These are phyloP conservation scores for Smittium culicis DNA, from an alignment of 371 early-diverging fungal species.

Conservation along the genomic window DNA sequence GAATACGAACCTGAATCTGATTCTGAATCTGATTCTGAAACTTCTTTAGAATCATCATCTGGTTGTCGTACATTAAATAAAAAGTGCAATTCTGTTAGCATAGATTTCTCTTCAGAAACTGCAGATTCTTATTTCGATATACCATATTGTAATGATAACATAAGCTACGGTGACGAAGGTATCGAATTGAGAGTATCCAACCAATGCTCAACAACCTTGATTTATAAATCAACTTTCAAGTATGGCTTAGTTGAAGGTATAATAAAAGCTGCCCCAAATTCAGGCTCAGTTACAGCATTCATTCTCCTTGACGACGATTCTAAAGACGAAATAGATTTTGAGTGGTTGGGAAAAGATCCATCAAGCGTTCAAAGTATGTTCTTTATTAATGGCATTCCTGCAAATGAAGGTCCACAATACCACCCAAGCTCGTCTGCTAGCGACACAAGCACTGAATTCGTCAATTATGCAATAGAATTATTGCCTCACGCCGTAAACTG, in stretches of 20 bases:
- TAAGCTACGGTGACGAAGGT: slow-evolving; percentile 11
- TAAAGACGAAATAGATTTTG: slow-evolving; percentile 60
- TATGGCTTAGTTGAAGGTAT: slow-evolving; percentile 24
- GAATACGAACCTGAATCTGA: too few species aligned
- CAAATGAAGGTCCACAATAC: slow-evolving; percentile 31
- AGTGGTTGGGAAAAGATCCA: slow-evolving; percentile 42
- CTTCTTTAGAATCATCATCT: too few species aligned
- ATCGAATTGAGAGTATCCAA: slow-evolving; percentile 19
- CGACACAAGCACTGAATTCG: slow-evolving; percentile 17
- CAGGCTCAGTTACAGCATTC: slow-evolving; percentile 51
- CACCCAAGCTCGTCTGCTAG: slow-evolving; percentile 14
- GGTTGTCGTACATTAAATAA: background rate
- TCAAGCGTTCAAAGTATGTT: slow-evolving; percentile 44
- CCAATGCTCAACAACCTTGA: slow-evolving; percentile 27
- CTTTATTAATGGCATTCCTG: slow-evolving; percentile 40
- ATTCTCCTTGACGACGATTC: slow-evolving; percentile 35
- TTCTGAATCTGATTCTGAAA: too few species aligned
- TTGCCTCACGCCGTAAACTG: slow-evolving; percentile 18
- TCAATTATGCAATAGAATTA: slow-evolving; percentile 31
- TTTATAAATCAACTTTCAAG: slow-evolving; percentile 18
- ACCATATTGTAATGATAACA: slow-evolving; percentile 19
- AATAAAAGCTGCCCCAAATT: slow-evolving; percentile 20
- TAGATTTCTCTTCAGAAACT: background rate
- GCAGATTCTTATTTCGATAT: background rate
- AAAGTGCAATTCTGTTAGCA: background rate